Conservation (phyloP, 768 basidiomycete genomes). For the Ramaria sp. region DNA sequence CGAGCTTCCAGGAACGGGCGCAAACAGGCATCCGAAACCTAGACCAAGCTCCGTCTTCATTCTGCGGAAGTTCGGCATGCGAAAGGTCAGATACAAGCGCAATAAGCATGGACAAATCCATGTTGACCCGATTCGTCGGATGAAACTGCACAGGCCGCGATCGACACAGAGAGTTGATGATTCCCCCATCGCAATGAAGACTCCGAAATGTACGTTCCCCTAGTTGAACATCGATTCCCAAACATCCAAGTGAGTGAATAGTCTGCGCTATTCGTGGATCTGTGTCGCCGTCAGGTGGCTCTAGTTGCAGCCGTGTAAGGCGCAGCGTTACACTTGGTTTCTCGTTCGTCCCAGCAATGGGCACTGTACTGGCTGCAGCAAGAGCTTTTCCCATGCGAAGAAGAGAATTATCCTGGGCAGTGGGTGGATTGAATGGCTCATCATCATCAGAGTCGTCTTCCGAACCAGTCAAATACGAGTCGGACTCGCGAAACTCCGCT, state of each 20-base stretch:
- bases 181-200: background rate
- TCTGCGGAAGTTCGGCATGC: constrained; percentile 53
- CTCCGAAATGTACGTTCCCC: constrained; percentile 38
- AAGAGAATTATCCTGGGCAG: constrained; percentile 61
- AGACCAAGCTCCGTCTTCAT: constrained; percentile 43
- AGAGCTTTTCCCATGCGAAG: constrained; percentile 62
- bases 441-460: constrained; percentile 23
- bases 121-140: constrained; percentile 57
- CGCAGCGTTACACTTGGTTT: constrained; percentile 47
- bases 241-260: constrained; percentile 38
- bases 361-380: constrained; percentile 43
- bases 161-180: constrained; percentile 2
- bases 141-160: constrained; percentile 16
- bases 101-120: constrained; percentile 78
- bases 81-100: constrained; percentile 78
- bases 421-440: constrained; percentile 29
- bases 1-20: constrained; percentile 6
- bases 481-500: constrained; percentile 76
- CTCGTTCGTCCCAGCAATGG: constrained; percentile 16
- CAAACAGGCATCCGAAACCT: constrained; percentile 35
- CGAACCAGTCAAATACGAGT: constrained; percentile 66
- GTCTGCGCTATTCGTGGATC: constrained; percentile 56
- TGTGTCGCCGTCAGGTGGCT: constrained; percentile 17
- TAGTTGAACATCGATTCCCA: constrained; percentile 59
- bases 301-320: constrained; percentile 57